Evolutionary conservation across 208 protist genomes (phyloP), one percentile per base, ranked within the genome.

Genomic region (Leishmania major): DNA sequence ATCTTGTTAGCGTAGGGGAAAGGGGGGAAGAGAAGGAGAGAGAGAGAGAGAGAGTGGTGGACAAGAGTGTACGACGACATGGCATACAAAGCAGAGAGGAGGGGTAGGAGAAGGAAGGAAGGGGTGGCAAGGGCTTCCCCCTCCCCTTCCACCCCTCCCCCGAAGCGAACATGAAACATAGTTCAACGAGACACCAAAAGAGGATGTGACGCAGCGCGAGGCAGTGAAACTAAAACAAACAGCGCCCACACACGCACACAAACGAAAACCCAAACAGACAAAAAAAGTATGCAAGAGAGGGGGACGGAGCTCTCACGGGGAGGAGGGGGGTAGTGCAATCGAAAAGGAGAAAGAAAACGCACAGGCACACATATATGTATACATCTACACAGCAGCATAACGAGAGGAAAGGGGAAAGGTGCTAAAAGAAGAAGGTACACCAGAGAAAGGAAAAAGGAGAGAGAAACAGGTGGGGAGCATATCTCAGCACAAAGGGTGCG

Each of bases 351-450:
- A 45, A n/a, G 69, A 73, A 49, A 77, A 22, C 19, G 37, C 19
- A 31, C 51, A 77, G 64, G 25, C 51, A 64, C 22, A 43, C 37
- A n/a, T 64, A 45, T 77, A 77, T 77, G 22, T 40, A 77, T 77
- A 77, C 37, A 77, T 77, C n/a, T 3, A 77, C 43, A 35, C 22
- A 73, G n/a, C 69, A 35, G 43, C 37, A 53, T 43, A 60, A 22
- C 49, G 13, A n/a, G 59, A 28, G 31, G 31, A 59, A 28, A 59
- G 25, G 43, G 8, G 70, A 60, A n/a, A 19, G 13, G 19, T 8
- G 10, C 19, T 5, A 4, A 57, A 1, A 4, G 40, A 62, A 37
- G 35, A 73, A 53, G 43, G 7, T 5, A 51, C 2, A 47, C 40
- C 0, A 15, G 45, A 31, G 2, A n/a, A 15, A 45, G 43, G 43